Evolutionary conservation across 345 rosid genomes (phyloP), one percentile per base, ranked within the genome.

Genomic region (Murraya koenigii): DNA sequence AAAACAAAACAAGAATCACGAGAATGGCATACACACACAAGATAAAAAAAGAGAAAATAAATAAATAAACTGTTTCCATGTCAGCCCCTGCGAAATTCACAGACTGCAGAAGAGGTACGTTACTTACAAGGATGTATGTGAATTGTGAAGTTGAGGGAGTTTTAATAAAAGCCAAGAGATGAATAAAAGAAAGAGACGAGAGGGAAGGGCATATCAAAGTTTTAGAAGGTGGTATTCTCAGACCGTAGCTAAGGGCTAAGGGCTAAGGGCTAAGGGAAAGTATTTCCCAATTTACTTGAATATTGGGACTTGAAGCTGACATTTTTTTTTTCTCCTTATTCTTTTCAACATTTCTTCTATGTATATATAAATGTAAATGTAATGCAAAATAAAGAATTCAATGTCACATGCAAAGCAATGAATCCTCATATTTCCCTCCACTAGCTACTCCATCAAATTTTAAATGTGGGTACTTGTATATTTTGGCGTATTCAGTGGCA

Each of bases 1-100:
- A 81, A 56, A 80, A 77, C 83, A 86, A 84, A 81, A 78, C 64
- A 85, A 64, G 88, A 72, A 80, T 87, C 89, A 89, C 90, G 91
- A 86, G 89, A 85, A 83, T 66, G 77, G 83, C 80, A 80, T 77
- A 80, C 63, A 67, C 22, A 66, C 28, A 55, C 62, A 71, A 73
- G 77, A 78, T 72, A 36, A 66, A 33, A 33, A 19, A 65, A 74
- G 28, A 68, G 64, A 66, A 71, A 32, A n/a, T n/a, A n/a, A n/a
- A n/a, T n/a, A n/a, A n/a, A n/a, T n/a, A n/a, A 77, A 79, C 90
- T 81, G 79, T 80, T 55, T 78, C 89, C 87, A 77, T 84, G 91
- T 89, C 89, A 86, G 90, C 82, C 86, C 83, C 88, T 86, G 89
- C 83, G 82, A 75, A 74, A 64, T 77, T 36, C 9, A 38, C 19